phyloP scores from a whole-genome alignment of 495 filamentous ascomycete species.

The Penicillium simplicissimum region DNA sequence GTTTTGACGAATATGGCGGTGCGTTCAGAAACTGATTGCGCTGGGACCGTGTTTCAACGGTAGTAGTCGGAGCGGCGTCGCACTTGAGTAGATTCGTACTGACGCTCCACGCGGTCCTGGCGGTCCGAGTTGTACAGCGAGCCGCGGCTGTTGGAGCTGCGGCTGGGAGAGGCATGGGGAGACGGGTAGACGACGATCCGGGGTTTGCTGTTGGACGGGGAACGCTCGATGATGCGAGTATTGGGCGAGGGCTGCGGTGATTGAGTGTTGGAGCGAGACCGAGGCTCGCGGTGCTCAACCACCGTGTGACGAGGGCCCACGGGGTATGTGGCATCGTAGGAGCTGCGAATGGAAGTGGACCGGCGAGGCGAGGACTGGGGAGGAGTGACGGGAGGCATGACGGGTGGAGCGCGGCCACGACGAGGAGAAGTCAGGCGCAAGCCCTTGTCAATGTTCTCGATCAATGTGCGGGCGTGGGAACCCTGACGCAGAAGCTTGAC shows the following conservation, averaged over 20 bases:
- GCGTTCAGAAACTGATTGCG: background rate
- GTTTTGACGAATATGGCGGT: constrained; percentile 3
- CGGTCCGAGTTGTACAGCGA: constrained; percentile 44
- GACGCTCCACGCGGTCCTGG: constrained; percentile 41
- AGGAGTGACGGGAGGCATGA: constrained; percentile 17
- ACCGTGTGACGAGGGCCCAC: constrained; percentile 35
- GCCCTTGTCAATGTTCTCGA: constrained; percentile 51
- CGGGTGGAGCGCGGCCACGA: constrained; percentile 22
- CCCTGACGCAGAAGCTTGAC: constrained; percentile 51
- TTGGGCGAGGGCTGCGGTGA: constrained; percentile 13
- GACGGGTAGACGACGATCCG: constrained; percentile 42
- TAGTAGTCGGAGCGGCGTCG: constrained; percentile 34
- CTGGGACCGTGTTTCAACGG: constrained; percentile 24
- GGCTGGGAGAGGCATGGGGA: constrained; percentile 30
- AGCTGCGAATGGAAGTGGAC: constrained; percentile 24
- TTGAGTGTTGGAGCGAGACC: constrained; percentile 21
- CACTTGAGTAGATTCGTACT: constrained; percentile 33
- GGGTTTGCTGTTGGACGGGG: constrained; percentile 22
- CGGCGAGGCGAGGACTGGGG: background rate
- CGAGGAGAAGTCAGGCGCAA: constrained; percentile 32
- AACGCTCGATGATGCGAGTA: constrained; percentile 42
- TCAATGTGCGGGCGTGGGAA: constrained; percentile 40
- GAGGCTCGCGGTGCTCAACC: constrained; percentile 21
- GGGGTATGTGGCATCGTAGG: constrained; percentile 46
- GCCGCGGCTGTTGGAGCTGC: constrained; percentile 41